Evolutionary conservation across 1,139 yeast genomes (phyloP).

Genomic region (Blastobotrys serpentis): DNA sequence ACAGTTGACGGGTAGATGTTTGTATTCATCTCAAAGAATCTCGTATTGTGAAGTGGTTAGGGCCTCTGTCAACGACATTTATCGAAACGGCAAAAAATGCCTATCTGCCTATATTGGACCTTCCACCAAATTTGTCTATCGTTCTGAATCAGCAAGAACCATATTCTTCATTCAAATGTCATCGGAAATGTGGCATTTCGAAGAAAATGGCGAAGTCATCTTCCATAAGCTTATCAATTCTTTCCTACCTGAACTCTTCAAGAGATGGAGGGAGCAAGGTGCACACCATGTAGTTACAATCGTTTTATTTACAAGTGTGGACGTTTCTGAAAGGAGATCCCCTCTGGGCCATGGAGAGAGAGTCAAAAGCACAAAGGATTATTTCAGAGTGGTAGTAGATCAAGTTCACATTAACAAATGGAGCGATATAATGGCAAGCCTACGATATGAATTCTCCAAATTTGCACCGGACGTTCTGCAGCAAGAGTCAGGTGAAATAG

Average conservation of each 20-base stretch:
- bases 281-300: conserved; percentile 92
- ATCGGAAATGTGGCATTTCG: conserved; percentile 97
- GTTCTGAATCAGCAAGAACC: conserved; percentile 87
- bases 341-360: conserved; percentile 60
- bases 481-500: conserved; percentile 38
- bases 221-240: conserved; percentile 91
- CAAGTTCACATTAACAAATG: conserved; percentile 82
- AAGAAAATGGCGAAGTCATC: conserved; percentile 91
- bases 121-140: conserved; percentile 73
- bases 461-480: conserved; percentile 72
- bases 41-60: conserved; percentile 62
- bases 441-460: conserved; percentile 80
- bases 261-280: conserved; percentile 79
- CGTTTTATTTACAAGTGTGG: conserved; percentile 82
- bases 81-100: conserved; percentile 59
- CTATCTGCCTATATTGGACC: conserved; percentile 64
- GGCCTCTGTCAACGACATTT: conserved; percentile 65
- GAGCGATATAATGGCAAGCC: conserved; percentile 87
- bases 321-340: conserved; percentile 44
- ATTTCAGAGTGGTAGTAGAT: conserved; percentile 91
- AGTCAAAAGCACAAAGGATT: conserved; percentile 68
- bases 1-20: conserved; percentile 58
- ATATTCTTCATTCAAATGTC: conserved; percentile 85
- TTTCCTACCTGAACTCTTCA: conserved; percentile 83
- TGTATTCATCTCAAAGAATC: conserved; percentile 64